Evolutionary conservation across 306 rosid genomes (phyloP), one percentile per base, ranked within the genome.

Genomic region (Lathyrus tuberosus): DNA sequence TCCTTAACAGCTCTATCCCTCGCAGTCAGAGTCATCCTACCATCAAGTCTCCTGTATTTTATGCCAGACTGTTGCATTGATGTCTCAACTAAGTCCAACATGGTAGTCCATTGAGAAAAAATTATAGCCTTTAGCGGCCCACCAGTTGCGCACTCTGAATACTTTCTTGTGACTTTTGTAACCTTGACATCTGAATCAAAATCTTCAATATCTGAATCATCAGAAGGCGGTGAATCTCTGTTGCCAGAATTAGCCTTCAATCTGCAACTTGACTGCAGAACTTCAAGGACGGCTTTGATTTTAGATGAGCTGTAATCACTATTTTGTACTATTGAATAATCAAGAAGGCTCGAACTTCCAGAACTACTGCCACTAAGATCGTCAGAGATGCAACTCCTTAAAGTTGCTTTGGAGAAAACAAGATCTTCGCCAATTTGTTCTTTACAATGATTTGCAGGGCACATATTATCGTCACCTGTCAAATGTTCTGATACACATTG

Each of bases 101-200:
- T 94, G 76, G 88, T 75, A 70, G 97, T 94, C 99, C 97, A 94
- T 78, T 94, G 99, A 80, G 99, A 94, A 72, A 94, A 94, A 75
- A 94, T 54, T 70, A 94, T 91, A 57, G 92, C 75, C 79, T 94
- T 91, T 20, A 84, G 57, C 8, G 96, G 88, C 70, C 81, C 86
- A 71, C 77, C 87, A 54, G 73, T 74, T 43, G 73, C 77, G 49
- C 61, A 57, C 75, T 83, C 76, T 13, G 98, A 84, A 83, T 61
- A 42, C 18, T 63, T 68, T 46, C 76, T 72, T 76, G 88, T 67
- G 82, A 75, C 81, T 74, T 83, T 82, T 69, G 79, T 65, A 74
- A 74, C 76, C 52, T 14, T 30, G 69, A 65, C 51, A 46, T 65
- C 89, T 30, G 88, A 73, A 73, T 48, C 74, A 62, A 73, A 26